Evolutionary conservation across 169 alveolate genomes (phyloP).

Genomic region (Toxoplasma gondii): DNA sequence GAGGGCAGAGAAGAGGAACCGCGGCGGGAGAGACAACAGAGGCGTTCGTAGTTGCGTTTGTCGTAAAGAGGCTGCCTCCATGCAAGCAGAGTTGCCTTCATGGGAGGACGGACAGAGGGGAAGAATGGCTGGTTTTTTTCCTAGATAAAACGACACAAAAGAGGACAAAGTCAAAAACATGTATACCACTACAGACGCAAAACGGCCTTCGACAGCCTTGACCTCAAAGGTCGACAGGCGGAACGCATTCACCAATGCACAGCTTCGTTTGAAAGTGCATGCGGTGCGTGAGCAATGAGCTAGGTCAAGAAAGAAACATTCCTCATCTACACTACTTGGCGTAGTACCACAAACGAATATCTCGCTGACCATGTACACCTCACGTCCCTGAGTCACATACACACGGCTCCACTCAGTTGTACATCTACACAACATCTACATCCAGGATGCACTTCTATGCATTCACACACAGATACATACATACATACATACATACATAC

Average conservation of each 20-base stretch:
- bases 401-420: no score
- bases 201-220: neutral
- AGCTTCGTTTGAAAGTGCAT: no score
- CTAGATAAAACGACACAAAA: neutral
- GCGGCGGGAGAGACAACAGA: neutral
- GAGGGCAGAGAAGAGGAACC: neutral
- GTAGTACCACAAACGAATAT: no score
- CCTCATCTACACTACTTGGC: no score
- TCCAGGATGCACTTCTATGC: neutral
- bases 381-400: no score
- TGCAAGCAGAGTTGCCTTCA: neutral
- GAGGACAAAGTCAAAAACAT: neutral
- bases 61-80: neutral
- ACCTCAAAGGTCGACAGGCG: neutral
- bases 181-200: neutral
- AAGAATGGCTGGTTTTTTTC: neutral
- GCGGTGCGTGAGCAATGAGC: no score
- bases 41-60: constrained; percentile 1
- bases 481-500: no score
- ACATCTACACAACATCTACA: no score
- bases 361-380: no score
- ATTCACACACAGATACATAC: no score
- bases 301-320: no score
- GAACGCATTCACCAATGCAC: no score
- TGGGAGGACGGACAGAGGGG: neutral